Conservation (phyloP, 768 basidiomycete species). For the Clitopilus passeckerianus region DNA sequence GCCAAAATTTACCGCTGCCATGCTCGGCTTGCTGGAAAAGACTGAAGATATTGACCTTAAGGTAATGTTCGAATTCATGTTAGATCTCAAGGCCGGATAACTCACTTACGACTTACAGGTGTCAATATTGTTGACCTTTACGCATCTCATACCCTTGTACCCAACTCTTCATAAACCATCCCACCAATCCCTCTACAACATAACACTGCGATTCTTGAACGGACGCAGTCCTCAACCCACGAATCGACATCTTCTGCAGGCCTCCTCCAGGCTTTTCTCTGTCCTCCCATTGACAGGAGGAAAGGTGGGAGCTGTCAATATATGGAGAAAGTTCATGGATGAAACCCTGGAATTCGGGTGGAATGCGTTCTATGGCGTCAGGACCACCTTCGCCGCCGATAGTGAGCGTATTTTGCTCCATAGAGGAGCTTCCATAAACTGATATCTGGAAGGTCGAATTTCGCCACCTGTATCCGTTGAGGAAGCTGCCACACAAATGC, state of each 20-base stretch:
- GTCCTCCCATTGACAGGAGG: constrained; percentile 70
- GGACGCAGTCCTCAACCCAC: constrained; percentile 44
- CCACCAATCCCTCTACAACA: constrained; percentile 42
- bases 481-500: constrained; percentile 19
- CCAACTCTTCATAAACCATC: constrained; percentile 61
- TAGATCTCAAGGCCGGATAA: too few relatives aligned
- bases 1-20: constrained; percentile 59
- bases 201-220: constrained; percentile 53
- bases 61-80: constrained; percentile 27
- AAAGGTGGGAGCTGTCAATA: constrained; percentile 64
- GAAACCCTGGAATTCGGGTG: constrained; percentile 64
- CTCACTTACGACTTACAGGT: constrained; percentile 24
- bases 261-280: constrained; percentile 56
- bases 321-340: constrained; percentile 76
- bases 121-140: constrained; percentile 41
- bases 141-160: constrained; percentile 56
- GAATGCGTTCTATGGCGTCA: constrained; percentile 51
- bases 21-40: constrained; percentile 54
- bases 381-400: constrained; percentile 52
- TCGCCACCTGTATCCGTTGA: background rate
- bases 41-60: constrained; percentile 45
- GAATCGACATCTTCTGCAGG: constrained; percentile 30
- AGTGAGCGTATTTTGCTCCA: constrained; percentile 22
- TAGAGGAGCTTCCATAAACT: background rate
- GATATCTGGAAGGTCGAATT: background rate